phyloP scores from a whole-genome alignment of 495 filamentous ascomycete genomes.

The Bryoglossum gracile region DNA sequence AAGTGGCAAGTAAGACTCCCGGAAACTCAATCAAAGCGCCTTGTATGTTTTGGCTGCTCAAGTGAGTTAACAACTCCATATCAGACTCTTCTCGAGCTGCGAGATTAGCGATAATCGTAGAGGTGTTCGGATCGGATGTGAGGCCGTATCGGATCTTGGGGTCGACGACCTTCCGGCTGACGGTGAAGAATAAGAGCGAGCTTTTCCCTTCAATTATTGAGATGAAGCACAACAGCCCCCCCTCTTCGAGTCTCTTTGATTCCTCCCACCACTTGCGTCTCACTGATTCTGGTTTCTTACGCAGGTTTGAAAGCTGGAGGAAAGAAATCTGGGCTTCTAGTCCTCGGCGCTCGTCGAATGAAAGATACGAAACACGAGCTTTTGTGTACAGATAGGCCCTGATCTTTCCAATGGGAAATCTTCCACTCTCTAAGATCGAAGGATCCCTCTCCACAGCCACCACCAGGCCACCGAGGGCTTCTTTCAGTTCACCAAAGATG shows the following conservation, averaged over 20 bases:
- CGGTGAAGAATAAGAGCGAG: slow-evolving; percentile 15
- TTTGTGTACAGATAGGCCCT: slow-evolving; percentile 8
- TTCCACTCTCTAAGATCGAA: not conserved
- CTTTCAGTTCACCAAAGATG: slow-evolving; percentile 51
- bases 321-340: slow-evolving; percentile 10
- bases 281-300: slow-evolving; percentile 7
- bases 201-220: slow-evolving; percentile 3
- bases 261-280: slow-evolving; percentile 14
- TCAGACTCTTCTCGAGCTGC: slow-evolving; percentile 8
- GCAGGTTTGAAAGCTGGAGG: slow-evolving; percentile 2
- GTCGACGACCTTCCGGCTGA: slow-evolving; percentile 4
- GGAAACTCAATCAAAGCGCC: slow-evolving; percentile 26
- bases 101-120: slow-evolving; percentile 10
- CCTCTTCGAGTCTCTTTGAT: slow-evolving; percentile 14
- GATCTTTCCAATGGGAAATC: slow-evolving; percentile 7
- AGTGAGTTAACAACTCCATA: slow-evolving; percentile 9
- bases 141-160: slow-evolving; percentile 8
- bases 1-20: slow-evolving; percentile 27
- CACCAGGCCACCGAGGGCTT: slow-evolving; percentile 28
- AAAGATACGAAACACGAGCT: slow-evolving; percentile 6
- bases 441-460: not conserved
- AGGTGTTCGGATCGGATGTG: slow-evolving; percentile 3
- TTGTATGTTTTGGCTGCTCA: slow-evolving; percentile 6
- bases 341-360: slow-evolving; percentile 2
- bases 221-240: slow-evolving; percentile 10